Evolutionary conservation across 2,329 filamentous ascomycete genomes (phyloP), one percentile per base, ranked within the genome.

Genomic region (Pseudogymnoascus sp.): DNA sequence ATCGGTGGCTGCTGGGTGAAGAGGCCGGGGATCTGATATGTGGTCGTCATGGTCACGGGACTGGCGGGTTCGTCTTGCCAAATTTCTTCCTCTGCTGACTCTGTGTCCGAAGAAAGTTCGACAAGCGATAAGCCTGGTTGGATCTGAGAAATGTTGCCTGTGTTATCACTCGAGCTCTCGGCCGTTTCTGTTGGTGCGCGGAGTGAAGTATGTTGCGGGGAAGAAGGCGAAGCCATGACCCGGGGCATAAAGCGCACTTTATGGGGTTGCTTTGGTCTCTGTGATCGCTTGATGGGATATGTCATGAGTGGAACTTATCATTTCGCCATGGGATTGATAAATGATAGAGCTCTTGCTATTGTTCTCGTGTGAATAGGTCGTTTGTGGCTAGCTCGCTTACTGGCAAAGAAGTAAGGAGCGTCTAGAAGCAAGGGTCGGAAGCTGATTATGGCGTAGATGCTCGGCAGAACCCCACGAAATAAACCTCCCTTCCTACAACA

Each of bases 1-100:
- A 96, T 84, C 16, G 80, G 79, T 11, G 89, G 87, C 41, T 76
- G 75, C 14, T 73, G 75, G 6, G 79, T 83, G 74, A 87, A 89
- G 63, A 89, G 75, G 56, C 78, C 77, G 16, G 86, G 84, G 31
- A 87, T 70, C 65, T 38, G 59, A 60, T 60, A 60, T 31, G 22
- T 60, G 6, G 59, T 60, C 35, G 59, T 31, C 59, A 60, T 60
- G 4, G 33, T 60, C 59, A 60, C 59, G 59, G 59, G 59, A 40
- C 59, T 60, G 19, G 35, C 12, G 5, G 59, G 59, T 40, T 60
- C 59, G 59, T 60, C 59, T 40, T 26, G 35, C 59, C 59, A 60
- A 60, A 60, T 26, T 31, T 60, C 59, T 26, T 60, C 59, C 7
- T 60, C 59, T 60, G 59, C 59, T 40, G 59, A 40, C 10, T 60